Evolutionary conservation across 179 eudicot genomes (phyloP).

Genomic region (Silene coronaria): DNA sequence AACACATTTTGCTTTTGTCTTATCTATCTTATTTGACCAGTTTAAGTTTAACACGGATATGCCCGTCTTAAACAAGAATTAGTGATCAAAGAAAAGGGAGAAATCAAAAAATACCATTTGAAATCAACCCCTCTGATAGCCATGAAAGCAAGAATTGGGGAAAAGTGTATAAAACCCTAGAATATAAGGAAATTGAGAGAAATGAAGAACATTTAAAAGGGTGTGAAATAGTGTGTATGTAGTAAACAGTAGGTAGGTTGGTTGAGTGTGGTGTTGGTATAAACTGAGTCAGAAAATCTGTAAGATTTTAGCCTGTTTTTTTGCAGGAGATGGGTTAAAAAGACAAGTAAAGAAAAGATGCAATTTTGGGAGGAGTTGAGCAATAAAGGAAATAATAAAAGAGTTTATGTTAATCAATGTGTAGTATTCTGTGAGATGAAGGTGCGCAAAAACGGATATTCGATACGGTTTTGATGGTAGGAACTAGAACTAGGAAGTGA

Average conservation of each 20-base stretch:
- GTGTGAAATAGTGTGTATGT: background rate
- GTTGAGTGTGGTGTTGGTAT: constrained; percentile 18
- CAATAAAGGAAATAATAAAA: too few species aligned
- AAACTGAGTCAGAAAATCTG: constrained; percentile 11
- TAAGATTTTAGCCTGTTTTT: constrained; percentile 9
- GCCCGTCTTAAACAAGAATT: too few species aligned
- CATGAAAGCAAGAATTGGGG: constrained; percentile 30
- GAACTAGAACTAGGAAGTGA: too few species aligned
- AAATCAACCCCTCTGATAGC: constrained; percentile 61
- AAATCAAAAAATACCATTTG: constrained; percentile 22
- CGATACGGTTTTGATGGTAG: too few species aligned
- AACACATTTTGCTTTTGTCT: too few species aligned
- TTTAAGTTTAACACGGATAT: too few species aligned
- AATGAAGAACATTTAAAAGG: constrained; percentile 6
- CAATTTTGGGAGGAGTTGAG: background rate
- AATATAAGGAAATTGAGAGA: constrained; percentile 6
- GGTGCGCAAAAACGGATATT: too few species aligned
- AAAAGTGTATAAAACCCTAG: constrained; percentile 5
- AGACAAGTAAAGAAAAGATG: background rate
- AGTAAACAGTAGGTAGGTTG: constrained; percentile 12
- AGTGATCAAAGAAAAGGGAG: background rate
- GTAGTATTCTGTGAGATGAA: too few species aligned
- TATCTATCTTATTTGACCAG: too few species aligned
- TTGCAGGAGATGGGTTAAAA: background rate
- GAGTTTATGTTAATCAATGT: background rate